Evolutionary conservation across 1,139 yeast species (phyloP).

Genomic region (Sugiyamaella pinicola): DNA sequence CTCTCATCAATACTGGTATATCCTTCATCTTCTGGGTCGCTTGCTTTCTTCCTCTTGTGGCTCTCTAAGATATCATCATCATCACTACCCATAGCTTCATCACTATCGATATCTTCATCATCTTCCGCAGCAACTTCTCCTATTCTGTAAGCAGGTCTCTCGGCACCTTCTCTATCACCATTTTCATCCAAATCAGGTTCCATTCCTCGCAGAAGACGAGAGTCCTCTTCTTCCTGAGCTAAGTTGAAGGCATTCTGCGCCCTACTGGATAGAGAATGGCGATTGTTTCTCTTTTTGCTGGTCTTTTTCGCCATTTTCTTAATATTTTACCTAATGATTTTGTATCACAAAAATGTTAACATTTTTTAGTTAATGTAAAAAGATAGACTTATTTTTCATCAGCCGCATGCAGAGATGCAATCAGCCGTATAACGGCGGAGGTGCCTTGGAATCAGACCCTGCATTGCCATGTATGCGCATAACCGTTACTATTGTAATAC

Average conservation of each 20-base stretch:
- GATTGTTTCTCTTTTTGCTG: constrained; percentile 22
- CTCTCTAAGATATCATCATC: constrained; percentile 36
- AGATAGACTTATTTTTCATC: neutral
- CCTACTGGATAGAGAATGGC: constrained; percentile 25
- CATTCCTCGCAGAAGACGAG: constrained; percentile 35
- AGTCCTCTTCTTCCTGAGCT: constrained; percentile 40
- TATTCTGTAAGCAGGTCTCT: constrained; percentile 36
- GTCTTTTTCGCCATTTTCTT: constrained; percentile 18
- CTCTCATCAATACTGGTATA: constrained; percentile 62
- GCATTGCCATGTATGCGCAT: too few relatives aligned
- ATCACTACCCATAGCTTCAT: constrained; percentile 44
- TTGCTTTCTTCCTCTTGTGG: constrained; percentile 28
- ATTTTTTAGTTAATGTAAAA: constrained; percentile 1
- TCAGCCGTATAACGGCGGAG: constrained; percentile 13
- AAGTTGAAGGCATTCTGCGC: constrained; percentile 54
- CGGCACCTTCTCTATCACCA: constrained; percentile 35
- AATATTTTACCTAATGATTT: neutral
- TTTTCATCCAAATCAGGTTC: constrained; percentile 41
- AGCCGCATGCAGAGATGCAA: neutral
- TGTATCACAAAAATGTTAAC: constrained; percentile 5
- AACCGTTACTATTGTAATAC: neutral
- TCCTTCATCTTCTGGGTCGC: constrained; percentile 44
- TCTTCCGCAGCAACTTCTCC: constrained; percentile 43
- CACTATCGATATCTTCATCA: constrained; percentile 50
- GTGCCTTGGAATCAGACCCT: neutral